These are phyloP conservation scores for Corchorus capsularis DNA, from an alignment of 345 rosid genomes.

Conservation along the genomic window DNA sequence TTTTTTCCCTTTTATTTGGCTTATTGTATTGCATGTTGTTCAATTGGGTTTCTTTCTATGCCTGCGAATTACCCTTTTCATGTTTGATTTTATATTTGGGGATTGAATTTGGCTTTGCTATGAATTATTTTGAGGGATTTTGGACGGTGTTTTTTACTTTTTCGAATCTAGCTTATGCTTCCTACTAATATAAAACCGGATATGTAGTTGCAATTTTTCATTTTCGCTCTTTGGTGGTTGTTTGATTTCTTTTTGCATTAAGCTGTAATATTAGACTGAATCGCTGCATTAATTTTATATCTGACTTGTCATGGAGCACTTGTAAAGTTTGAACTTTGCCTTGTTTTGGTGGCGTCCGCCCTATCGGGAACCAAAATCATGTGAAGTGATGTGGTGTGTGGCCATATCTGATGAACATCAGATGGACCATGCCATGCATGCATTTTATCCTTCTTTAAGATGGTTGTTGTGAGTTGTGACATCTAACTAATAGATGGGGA, in stretches of 20 bases:
- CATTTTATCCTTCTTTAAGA: not conserved
- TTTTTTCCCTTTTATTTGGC: not conserved
- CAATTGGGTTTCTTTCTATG: conserved; percentile 21
- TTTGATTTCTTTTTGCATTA: not conserved
- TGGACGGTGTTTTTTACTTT: not conserved
- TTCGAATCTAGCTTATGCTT: not conserved
- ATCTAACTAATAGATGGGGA: not conserved
- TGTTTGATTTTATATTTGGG: not conserved
- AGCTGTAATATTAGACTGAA: conserved; percentile 7
- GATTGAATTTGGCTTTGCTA: not conserved
- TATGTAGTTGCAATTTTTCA: not conserved
- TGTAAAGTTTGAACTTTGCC: not conserved
- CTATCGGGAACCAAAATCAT: not conserved
- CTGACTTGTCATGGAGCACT: not conserved
- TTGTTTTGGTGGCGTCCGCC: not conserved
- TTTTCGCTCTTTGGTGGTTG: not conserved
- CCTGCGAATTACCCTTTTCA: not conserved
- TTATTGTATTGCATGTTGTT: conserved; percentile 2
- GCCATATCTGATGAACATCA: not conserved
- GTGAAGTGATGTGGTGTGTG: not conserved
- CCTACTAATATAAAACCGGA: not conserved
- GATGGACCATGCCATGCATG: not conserved
- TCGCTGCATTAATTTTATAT: not conserved
- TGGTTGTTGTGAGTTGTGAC: not conserved
- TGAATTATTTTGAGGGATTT: not conserved